Evolutionary conservation across 495 filamentous ascomycete genomes (phyloP), one percentile per base, ranked within the genome.

Genomic region (Talaromyces ruber): DNA sequence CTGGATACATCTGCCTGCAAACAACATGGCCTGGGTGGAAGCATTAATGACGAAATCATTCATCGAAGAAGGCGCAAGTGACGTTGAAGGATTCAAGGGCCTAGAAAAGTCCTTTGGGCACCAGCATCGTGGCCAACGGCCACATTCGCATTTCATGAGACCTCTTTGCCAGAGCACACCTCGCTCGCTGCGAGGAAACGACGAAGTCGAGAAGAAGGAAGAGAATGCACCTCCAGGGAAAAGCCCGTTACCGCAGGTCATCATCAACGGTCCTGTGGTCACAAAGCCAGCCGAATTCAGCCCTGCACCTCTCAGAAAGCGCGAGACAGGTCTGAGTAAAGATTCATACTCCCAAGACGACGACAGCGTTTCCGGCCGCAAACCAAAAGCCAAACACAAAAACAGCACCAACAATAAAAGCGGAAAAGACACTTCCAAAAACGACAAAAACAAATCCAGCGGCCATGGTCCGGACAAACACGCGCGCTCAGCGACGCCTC

Each of bases 1-100:
- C 25, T 89, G 86, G 86, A 87, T 89, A 61, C 86, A 89, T 75
- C 72, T 89, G 0, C 86, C 86, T 6, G 85, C 86, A 0, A 87
- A 84, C 60, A 82, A 83, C 60, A 79, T 85, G 75, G 72, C 76
- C 12, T 82, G 79, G 81, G 80, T 86, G 2, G 82, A 89, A 69
- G 80, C 85, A 0, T 73, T 89, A 2, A 70, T 87, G 21, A 86
- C 84, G 22, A 89, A 89, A 64, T 76, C 77, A 9, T 89, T 89
- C 62, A 84, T 89, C 53, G 86, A 89, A 68, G 83, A 84, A 55
- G 84, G 84, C 2, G 81, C 84, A 18, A 76, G 79, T 57, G 85
- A 89, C 70, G 80, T 88, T 9, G 85, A 87, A 67, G 81, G 84
- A 2, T 88, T 88, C 67, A 88, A 88, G 66, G 84, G 84, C 0